A percentile compares a stretch with the other conserved stretches of the same genome.
Conservation (phyloP, 176 grass and related monocot species). For the Oryza officinalis region DNA sequence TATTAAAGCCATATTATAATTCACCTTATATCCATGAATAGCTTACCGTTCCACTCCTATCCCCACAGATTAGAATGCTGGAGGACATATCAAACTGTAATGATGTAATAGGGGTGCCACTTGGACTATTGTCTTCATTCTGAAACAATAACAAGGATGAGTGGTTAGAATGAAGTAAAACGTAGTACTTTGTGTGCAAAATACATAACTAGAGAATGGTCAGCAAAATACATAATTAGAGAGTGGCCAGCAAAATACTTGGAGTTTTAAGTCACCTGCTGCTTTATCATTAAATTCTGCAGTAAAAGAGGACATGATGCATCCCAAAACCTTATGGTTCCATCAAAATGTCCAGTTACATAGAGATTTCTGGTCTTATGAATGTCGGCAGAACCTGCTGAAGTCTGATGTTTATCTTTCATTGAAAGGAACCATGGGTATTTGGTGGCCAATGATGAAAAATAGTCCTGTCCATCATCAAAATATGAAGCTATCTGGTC, state of each 20-base stretch:
- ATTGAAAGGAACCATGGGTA: conserved; percentile 69
- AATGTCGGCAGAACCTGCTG: conserved; percentile 50
- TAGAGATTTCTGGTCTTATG: conserved; percentile 72
- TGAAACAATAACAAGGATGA: conserved; percentile 38
- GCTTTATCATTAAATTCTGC: conserved; percentile 77
- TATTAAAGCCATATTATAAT: conserved; percentile 9
- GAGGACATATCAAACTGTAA: conserved; percentile 83
- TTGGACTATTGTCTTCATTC: conserved; percentile 64
- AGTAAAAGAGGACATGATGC: conserved; percentile 79
- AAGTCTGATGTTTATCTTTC: conserved; percentile 66
- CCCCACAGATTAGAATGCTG: conserved; percentile 71
- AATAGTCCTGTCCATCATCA: conserved; percentile 51
- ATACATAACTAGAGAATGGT: conserved; percentile 23
- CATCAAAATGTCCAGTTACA: conserved; percentile 91
- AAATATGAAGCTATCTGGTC: conserved; percentile 28
- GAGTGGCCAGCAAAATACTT: conserved; percentile 25
- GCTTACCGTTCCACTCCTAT: conserved; percentile 65
- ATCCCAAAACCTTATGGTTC: conserved; percentile 94
- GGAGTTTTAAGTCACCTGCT: conserved; percentile 55
- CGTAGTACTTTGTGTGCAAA: conserved; percentile 2
- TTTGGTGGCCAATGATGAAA: conserved; percentile 59
- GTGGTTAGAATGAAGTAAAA: conserved; percentile 1
- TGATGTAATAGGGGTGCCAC: conserved; percentile 59
- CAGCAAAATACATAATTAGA: conserved; percentile 29
- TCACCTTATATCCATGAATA: not conserved